Evolutionary conservation across 2,329 filamentous ascomycete species (phyloP).

Genomic region (Microsporum ferrugineum): DNA sequence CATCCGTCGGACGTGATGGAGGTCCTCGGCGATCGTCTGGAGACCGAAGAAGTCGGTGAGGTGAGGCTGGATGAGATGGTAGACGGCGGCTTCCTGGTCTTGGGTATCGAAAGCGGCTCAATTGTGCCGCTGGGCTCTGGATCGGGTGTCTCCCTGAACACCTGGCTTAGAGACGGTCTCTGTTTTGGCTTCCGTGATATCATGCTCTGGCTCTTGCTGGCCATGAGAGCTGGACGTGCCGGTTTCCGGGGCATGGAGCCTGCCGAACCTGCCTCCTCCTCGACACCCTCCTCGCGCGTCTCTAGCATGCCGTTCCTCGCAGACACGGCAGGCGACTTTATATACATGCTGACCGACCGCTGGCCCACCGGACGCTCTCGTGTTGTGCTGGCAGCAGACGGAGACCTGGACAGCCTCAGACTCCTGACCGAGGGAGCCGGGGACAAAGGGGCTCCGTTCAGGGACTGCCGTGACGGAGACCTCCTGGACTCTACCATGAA

Average conservation of each 20-base stretch:
- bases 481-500: constrained; percentile 37
- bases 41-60: constrained; percentile 22
- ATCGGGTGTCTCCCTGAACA: constrained; percentile 38
- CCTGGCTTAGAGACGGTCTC: constrained; percentile 43
- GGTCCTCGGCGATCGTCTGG: constrained; percentile 24
- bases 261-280: neutral
- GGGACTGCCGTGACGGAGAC: constrained; percentile 24
- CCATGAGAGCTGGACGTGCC: neutral
- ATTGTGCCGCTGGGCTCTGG: constrained; percentile 21
- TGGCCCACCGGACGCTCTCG: neutral
- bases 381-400: neutral
- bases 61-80: constrained; percentile 22
- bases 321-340: neutral
- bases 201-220: neutral
- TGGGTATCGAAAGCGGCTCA: constrained; percentile 30
- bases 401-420: neutral
- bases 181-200: constrained; percentile 18
- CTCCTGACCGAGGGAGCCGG: neutral
- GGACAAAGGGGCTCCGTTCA: neutral
- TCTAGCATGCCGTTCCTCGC: neutral
- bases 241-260: neutral
- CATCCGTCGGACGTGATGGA: constrained; percentile 22
- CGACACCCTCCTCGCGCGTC: neutral
- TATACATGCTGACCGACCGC: constrained; percentile 5
- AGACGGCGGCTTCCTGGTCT: constrained; percentile 27